These are phyloP conservation scores for Apiospora rasikravindrae DNA, from an alignment of 2,329 filamentous ascomycete genomes.

Conservation along the genomic window DNA sequence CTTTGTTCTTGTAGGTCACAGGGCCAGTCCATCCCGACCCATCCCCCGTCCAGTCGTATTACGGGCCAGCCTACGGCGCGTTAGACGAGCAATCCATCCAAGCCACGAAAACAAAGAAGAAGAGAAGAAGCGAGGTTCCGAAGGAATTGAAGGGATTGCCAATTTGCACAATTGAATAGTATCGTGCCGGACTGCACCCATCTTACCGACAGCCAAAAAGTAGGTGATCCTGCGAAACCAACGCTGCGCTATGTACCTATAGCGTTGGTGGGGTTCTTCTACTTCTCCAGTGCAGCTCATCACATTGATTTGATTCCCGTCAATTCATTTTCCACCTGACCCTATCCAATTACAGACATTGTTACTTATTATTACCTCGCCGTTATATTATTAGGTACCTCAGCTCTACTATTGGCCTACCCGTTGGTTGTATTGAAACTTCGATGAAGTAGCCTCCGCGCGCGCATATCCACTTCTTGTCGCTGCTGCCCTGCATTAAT, in stretches of 20 bases:
- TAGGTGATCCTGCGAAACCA: not conserved
- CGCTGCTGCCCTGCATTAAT: not conserved
- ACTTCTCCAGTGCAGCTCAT: not conserved
- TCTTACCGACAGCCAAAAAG: not conserved
- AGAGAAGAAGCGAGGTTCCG: not conserved
- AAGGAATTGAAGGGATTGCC: not conserved
- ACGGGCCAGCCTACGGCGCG: slow-evolving; percentile 1
- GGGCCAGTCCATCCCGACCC: not conserved
- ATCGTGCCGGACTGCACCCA: not conserved
- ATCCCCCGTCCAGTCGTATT: not conserved
- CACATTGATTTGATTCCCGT: not conserved
- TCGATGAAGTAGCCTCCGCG: not conserved
- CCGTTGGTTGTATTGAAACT: not conserved
- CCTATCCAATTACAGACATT: not conserved
- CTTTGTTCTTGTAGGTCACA: not conserved
- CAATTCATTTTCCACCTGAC: not conserved
- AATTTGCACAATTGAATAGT: not conserved
- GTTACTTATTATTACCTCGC: not conserved
- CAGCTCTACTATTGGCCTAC: not conserved
- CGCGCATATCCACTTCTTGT: not conserved
- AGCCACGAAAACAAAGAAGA: not conserved
- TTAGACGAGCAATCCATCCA: not conserved
- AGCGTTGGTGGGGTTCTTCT: slow-evolving; percentile 1
- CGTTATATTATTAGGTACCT: not conserved
- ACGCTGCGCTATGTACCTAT: not conserved